Percentiles rank a stretch among this genome's conserved stretches.
These are phyloP conservation scores for Trypanosoma cruzi DNA, from an alignment of 208 protist genomes.

Conservation along the genomic window DNA sequence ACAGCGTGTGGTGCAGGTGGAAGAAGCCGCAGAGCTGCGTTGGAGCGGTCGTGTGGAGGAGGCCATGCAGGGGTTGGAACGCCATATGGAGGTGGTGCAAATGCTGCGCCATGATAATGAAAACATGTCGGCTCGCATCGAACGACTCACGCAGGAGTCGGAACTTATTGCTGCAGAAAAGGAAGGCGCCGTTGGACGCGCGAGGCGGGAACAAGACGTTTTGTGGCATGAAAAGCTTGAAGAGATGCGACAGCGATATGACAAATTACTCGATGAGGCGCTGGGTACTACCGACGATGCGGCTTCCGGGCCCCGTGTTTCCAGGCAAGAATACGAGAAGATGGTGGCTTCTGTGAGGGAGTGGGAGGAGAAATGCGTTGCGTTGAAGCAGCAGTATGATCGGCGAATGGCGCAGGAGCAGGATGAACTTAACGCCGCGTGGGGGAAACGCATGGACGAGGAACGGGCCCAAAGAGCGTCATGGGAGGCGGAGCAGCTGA, in stretches of 20 bases:
- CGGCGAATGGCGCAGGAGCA: conserved; percentile 18
- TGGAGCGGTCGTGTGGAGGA: conserved; percentile 25
- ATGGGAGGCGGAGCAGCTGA: conserved; percentile 24
- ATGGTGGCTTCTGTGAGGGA: conserved; percentile 17
- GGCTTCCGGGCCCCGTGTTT: background rate
- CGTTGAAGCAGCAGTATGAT: conserved; percentile 24
- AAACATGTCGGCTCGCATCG: conserved; percentile 25
- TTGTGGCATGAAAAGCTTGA: conserved; percentile 33
- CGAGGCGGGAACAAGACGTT: conserved; percentile 23
- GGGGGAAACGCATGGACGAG: conserved; percentile 30
- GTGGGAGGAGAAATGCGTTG: conserved; percentile 37
- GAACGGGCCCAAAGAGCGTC: conserved; percentile 18
- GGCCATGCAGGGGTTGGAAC: conserved; percentile 19
- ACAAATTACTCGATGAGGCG: conserved; percentile 34
- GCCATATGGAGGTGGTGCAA: conserved; percentile 24
- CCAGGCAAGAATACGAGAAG: conserved; percentile 32
- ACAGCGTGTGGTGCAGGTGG: conserved; percentile 18
- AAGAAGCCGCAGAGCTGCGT: conserved; percentile 35
- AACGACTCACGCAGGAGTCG: conserved; percentile 2
- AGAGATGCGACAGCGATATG: conserved; percentile 40
- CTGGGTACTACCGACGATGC: conserved; percentile 3
- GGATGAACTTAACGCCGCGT: conserved; percentile 9
- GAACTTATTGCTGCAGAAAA: conserved; percentile 9
- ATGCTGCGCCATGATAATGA: conserved; percentile 27
- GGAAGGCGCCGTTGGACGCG: conserved; percentile 22